Evolutionary conservation across 2,329 filamentous ascomycete species (phyloP), one percentile per base, ranked within the genome.

Genomic region (Colletotrichum lupini): DNA sequence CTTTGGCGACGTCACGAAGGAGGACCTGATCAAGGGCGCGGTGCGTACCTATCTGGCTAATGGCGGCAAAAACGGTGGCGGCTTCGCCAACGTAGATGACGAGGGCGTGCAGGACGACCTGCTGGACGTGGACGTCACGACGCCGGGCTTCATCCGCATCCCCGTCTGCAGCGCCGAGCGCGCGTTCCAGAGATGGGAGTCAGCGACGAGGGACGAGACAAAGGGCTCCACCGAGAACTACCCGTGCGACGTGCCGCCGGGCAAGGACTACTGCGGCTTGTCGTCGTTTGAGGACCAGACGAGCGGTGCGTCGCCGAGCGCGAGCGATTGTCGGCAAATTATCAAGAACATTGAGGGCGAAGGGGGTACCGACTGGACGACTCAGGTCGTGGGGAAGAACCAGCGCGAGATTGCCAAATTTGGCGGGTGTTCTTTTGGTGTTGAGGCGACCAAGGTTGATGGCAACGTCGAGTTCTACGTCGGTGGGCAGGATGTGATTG

Each of bases 121-220:
- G 16, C 19, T 78, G 30, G 79, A 83, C 68, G 67, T 84, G 53
- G 26, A 62, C 42, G 28, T 49, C 35, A 82, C 79, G 6, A 81
- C 79, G 0, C 79, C 82, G 0, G 83, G 83, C 2, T 80, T 80
- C 69, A 77, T 85, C 53, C 78, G 76, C 8, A 77, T 85, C 1
- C 83, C 83, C 49, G 81, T 85, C 19, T 85, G 83, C 77, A 80
- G 77, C 64, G 72, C 79, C 35, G 77, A 80, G 9, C 74, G 75
- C 6, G 84, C 83, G 14, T 80, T 67, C 49, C 70, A 77, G 69
- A 76, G 78, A 28, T 85, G 82, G 82, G 62, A 80, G 5, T 76
- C 75, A 19, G 32, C 69, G 62, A 75, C 67, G 6, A 72, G 74
- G 57, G 76, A 67, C 67, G 35, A 68, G 61, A 74, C 67, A 7